Conservation (phyloP, 179 eudicot genomes). For the Spinacia oleracea region DNA sequence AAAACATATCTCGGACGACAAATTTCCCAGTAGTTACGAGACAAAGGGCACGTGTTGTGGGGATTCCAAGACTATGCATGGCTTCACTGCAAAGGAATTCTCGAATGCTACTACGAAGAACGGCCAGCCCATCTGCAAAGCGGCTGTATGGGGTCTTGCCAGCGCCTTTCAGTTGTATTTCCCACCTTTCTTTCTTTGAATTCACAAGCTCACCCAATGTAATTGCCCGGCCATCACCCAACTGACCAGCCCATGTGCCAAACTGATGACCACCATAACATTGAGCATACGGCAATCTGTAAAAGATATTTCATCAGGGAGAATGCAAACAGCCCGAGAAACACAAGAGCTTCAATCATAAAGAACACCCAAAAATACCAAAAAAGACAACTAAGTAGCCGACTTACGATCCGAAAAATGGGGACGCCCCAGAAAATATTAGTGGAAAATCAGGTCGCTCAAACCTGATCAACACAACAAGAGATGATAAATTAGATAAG, state of each 20-base stretch:
- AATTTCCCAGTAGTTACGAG: slow-evolving; percentile 89
- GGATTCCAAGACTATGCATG: slow-evolving; percentile 93
- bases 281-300: slow-evolving; percentile 89
- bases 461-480: slow-evolving; percentile 54
- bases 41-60: slow-evolving; percentile 95
- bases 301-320: slow-evolving; percentile 9
- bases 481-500: not conserved
- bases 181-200: slow-evolving; percentile 91
- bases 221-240: slow-evolving; percentile 99
- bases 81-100: slow-evolving; percentile 99
- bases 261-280: slow-evolving; percentile 99
- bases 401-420: slow-evolving; percentile 80
- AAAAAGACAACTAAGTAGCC: not conserved
- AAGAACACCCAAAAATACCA: slow-evolving; percentile 14
- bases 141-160: slow-evolving; percentile 99
- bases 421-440: slow-evolving; percentile 80
- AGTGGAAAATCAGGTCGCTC: slow-evolving; percentile 85
- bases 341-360: slow-evolving; percentile 1
- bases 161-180: slow-evolving; percentile 95
- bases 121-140: slow-evolving; percentile 99
- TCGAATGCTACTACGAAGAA: slow-evolving; percentile 89
- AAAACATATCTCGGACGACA: slow-evolving; percentile 93
- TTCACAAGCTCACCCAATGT: slow-evolving; percentile 86
- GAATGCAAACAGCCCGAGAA: slow-evolving; percentile 9
- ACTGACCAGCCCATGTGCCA: slow-evolving; percentile 99